A percentile compares a stretch with the other conserved stretches of the same genome.
phyloP scores from a whole-genome alignment of 345 rosid species.

The Excoecaria cochinchinensis region DNA sequence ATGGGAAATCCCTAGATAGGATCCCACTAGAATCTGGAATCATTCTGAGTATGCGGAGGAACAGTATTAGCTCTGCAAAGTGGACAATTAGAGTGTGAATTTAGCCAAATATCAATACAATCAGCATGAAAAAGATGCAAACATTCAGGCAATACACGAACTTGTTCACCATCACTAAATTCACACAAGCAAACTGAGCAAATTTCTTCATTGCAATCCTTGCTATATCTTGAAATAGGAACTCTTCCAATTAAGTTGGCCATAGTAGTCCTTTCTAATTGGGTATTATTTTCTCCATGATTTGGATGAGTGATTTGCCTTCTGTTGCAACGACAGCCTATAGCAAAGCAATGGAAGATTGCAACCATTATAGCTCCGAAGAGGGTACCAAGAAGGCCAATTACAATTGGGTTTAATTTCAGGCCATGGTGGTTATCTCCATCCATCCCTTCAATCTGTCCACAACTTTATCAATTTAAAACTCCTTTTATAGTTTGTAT shows the following conservation, averaged over 20 bases:
- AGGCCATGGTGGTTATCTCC: too few species aligned
- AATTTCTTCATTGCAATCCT: slow-evolving; percentile 33
- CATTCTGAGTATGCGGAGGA: slow-evolving; percentile 5
- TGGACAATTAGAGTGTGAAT: slow-evolving; percentile 50
- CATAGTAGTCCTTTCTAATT: neutral
- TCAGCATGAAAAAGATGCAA: slow-evolving; percentile 44
- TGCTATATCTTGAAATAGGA: slow-evolving; percentile 22
- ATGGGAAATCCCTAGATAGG: neutral
- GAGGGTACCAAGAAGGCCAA: too few species aligned
- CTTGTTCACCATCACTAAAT: slow-evolving; percentile 39
- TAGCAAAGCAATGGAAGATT: slow-evolving; percentile 33
- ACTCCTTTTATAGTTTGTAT: too few species aligned
- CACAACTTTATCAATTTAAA: too few species aligned
- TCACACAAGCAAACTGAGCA: slow-evolving; percentile 53
- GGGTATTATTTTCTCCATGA: neutral
- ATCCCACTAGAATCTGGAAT: slow-evolving; percentile 21
- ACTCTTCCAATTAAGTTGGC: neutral
- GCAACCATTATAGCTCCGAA: too few species aligned
- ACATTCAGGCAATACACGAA: slow-evolving; percentile 48
- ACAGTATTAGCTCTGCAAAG: slow-evolving; percentile 39
- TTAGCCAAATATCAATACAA: slow-evolving; percentile 54
- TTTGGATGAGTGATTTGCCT: neutral
- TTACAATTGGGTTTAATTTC: too few species aligned
- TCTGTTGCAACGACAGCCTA: slow-evolving; percentile 10
- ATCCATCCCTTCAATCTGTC: too few species aligned